These are phyloP conservation scores for Saccharomycopsis fermentans DNA, from an alignment of 805 yeast genomes.

Conservation along the genomic window DNA sequence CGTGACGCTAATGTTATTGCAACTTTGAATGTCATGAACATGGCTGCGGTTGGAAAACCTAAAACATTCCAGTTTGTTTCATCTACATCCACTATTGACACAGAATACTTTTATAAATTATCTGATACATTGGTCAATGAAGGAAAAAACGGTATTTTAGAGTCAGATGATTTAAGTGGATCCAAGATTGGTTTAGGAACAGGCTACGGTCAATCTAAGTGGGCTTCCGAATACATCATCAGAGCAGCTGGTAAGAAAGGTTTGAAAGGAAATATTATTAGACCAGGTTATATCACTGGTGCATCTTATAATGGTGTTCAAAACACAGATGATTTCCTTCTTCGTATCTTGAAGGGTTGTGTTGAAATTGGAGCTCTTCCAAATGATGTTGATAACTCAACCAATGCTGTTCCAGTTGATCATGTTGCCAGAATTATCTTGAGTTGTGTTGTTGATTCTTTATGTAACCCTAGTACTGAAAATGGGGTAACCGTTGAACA, in stretches of 20 bases:
- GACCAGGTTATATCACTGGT: constrained; percentile 97
- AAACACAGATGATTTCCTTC: constrained; percentile 92
- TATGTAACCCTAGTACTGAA: constrained; percentile 30
- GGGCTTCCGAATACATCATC: constrained; percentile 90
- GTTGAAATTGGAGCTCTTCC: constrained; percentile 82
- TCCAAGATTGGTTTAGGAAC: constrained; percentile 74
- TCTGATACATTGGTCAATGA: constrained; percentile 59
- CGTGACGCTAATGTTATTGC: constrained; percentile 91
- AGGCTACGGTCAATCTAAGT: constrained; percentile 96
- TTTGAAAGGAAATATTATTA: constrained; percentile 73
- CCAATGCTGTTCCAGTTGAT: constrained; percentile 96
- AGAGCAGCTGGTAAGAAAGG: constrained; percentile 86
- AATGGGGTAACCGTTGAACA: constrained; percentile 67
- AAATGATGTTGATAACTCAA: constrained; percentile 63
- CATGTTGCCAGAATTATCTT: constrained; percentile 91
- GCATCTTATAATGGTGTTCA: constrained; percentile 75
- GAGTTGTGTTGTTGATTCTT: neutral
- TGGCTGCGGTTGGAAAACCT: constrained; percentile 72
- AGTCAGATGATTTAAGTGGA: constrained; percentile 74
- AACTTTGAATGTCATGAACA: constrained; percentile 70
- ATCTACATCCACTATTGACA: constrained; percentile 87
- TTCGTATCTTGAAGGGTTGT: constrained; percentile 92
- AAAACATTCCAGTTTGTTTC: constrained; percentile 87
- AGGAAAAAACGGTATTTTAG: constrained; percentile 68
- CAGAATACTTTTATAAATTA: constrained; percentile 64